Conservation (phyloP, 805 yeast genomes). For the Middelhovenomyces tepae region DNA sequence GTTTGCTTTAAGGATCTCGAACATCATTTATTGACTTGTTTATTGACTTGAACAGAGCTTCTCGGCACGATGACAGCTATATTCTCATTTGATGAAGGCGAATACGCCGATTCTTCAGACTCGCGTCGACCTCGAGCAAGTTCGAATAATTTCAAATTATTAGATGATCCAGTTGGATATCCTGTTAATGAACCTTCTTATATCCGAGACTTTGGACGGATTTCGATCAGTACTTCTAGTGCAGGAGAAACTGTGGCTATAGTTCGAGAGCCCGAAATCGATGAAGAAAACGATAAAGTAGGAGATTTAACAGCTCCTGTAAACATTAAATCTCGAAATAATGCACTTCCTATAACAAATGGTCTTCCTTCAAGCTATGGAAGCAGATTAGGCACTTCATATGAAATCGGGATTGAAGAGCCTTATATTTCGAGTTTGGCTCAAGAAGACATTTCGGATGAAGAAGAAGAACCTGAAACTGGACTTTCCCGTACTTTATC, state of each 20-base stretch:
- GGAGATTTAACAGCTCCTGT: not conserved
- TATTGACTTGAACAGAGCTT: too few relatives aligned
- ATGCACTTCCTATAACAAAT: not conserved
- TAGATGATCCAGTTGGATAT: conserved; percentile 1
- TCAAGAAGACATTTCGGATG: conserved; percentile 17
- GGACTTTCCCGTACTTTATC: conserved; percentile 3
- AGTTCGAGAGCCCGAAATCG: too few relatives aligned
- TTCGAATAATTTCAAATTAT: conserved; percentile 3
- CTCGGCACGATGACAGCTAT: conserved; percentile 17
- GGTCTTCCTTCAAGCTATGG: not conserved
- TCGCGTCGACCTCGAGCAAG: conserved; percentile 2
- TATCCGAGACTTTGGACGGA: conserved; percentile 6
- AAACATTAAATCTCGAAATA: not conserved
- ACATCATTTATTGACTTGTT: too few relatives aligned
- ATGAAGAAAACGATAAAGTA: not conserved
- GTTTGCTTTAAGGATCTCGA: too few relatives aligned
- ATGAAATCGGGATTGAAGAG: conserved; percentile 40
- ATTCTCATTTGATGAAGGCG: conserved; percentile 21
- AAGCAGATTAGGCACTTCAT: conserved; percentile 37
- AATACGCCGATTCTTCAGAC: conserved; percentile 9
- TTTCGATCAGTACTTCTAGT: conserved; percentile 6
- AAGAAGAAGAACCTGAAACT: conserved; percentile 11
- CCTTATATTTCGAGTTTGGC: conserved; percentile 28
- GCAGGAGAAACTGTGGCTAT: conserved; percentile 9
- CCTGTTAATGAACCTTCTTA: conserved; percentile 4